Conservation (phyloP, 257 asterid genomes). For the Ocimum tenuiflorum region DNA sequence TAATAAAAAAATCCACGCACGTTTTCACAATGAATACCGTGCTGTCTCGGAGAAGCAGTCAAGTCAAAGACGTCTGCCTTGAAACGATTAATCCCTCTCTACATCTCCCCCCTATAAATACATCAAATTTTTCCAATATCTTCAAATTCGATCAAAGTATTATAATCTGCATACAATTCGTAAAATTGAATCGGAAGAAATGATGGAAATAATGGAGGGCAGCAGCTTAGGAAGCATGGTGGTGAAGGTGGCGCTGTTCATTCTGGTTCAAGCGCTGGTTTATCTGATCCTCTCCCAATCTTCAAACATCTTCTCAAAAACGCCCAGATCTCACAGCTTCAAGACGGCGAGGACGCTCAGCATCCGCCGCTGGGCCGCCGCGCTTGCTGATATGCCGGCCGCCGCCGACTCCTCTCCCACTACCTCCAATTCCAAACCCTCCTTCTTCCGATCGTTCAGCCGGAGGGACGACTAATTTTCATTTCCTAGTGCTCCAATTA, state of each 20-base stretch:
- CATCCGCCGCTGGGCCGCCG: conserved; percentile 67
- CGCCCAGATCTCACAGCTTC: conserved; percentile 48
- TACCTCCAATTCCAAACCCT: conserved; percentile 14
- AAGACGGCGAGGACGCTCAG: conserved; percentile 50
- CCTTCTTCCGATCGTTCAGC: conserved; percentile 34
- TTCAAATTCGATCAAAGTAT: too few relatives aligned
- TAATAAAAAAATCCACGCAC: too few relatives aligned
- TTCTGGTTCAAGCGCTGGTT: conserved; percentile 56
- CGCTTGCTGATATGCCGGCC: conserved; percentile 55
- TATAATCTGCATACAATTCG: too few relatives aligned
- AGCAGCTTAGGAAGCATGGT: conserved; percentile 28
- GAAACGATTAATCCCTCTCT: too few relatives aligned
- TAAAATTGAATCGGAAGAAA: not conserved
- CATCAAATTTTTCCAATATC: not conserved
- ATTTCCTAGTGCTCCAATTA: not conserved
- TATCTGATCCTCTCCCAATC: conserved; percentile 56
- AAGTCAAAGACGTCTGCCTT: too few relatives aligned
- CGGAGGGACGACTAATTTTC: conserved; percentile 15
- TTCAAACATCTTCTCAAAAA: conserved; percentile 53
- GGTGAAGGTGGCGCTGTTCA: conserved; percentile 46
- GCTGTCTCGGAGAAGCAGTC: too few relatives aligned
- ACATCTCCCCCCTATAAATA: not conserved
- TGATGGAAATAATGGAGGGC: conserved; percentile 25
- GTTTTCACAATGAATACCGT: too few relatives aligned
- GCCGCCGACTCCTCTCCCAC: conserved; percentile 46